Evolutionary conservation across 2,329 filamentous ascomycete species (phyloP).

Genomic region (Verticillium klebahnii): DNA sequence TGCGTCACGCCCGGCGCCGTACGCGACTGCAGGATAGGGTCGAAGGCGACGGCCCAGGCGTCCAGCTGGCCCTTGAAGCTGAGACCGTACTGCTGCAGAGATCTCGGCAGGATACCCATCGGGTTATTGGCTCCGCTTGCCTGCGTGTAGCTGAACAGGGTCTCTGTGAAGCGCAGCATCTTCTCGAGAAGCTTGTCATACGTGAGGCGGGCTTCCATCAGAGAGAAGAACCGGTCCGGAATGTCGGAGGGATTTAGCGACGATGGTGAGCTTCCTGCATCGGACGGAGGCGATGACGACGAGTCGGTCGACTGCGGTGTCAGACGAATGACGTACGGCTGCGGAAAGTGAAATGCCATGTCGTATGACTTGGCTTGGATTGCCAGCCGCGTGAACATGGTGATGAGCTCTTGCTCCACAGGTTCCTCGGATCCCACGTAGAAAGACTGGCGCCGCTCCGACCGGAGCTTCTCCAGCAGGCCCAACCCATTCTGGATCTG

Average conservation of each 20-base stretch:
- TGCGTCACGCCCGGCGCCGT: slow-evolving; percentile 41
- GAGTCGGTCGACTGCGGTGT: slow-evolving; percentile 30
- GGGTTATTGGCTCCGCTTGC: slow-evolving; percentile 40
- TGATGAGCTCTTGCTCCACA: slow-evolving; percentile 54
- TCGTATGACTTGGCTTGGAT: slow-evolving; percentile 65
- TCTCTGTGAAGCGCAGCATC: slow-evolving; percentile 55
- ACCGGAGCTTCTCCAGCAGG: slow-evolving; percentile 48
- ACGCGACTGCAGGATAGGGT: slow-evolving; percentile 47
- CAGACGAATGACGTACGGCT: slow-evolving; percentile 54
- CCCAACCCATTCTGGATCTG: slow-evolving; percentile 57
- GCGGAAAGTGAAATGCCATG: slow-evolving; percentile 63
- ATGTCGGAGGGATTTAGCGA: slow-evolving; percentile 31
- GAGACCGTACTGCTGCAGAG: slow-evolving; percentile 41
- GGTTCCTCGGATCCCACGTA: slow-evolving; percentile 38
- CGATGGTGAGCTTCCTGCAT: slow-evolving; percentile 33
- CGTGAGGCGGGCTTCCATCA: slow-evolving; percentile 50
- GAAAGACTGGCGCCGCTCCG: slow-evolving; percentile 35
- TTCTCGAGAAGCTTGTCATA: slow-evolving; percentile 54
- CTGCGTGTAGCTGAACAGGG: slow-evolving; percentile 37
- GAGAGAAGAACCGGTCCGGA: slow-evolving; percentile 40
- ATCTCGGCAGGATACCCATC: slow-evolving; percentile 46
- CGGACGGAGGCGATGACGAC: slow-evolving; percentile 36
- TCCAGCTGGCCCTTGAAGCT: slow-evolving; percentile 46
- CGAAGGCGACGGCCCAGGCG: slow-evolving; percentile 52
- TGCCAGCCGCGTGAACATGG: slow-evolving; percentile 59